These are phyloP conservation scores for Corymbia citriodora DNA, from an alignment of 441 rosid genomes.

Conservation along the genomic window DNA sequence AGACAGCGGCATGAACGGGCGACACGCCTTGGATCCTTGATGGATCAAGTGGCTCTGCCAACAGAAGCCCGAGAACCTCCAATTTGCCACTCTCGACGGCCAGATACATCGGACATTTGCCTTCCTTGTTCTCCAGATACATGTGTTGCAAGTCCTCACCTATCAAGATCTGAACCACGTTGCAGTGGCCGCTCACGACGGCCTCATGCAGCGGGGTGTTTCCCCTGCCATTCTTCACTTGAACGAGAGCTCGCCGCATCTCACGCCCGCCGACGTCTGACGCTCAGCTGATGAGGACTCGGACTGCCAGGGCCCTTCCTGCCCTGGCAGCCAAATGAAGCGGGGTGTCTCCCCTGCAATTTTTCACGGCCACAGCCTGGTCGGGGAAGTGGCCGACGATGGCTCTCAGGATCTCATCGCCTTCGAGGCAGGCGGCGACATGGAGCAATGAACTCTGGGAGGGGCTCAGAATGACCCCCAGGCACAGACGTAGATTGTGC, in stretches of 20 bases:
- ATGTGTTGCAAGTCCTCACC: too few relatives aligned
- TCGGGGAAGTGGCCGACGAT: neutral
- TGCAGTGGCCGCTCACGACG: too few relatives aligned
- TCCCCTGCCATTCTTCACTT: neutral
- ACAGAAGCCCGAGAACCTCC: too few relatives aligned
- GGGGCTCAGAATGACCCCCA: neutral
- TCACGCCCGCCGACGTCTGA: accelerated
- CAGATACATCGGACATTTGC: too few relatives aligned
- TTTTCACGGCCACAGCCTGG: neutral
- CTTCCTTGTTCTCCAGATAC: too few relatives aligned
- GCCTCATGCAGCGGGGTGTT: too few relatives aligned
- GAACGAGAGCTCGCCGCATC: neutral
- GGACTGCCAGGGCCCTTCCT: neutral
- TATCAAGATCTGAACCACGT: too few relatives aligned
- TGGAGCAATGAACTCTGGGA: neutral
- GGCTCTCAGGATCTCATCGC: neutral
- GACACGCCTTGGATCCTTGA: too few relatives aligned
- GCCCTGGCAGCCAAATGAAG: neutral
- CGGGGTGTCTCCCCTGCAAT: neutral
- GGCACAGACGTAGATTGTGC: neutral
- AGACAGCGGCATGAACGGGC: too few relatives aligned
- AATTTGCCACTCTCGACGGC: too few relatives aligned
- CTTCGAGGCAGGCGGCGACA: accelerated
- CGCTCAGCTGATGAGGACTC: neutral
- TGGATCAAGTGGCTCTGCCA: too few relatives aligned